Percentiles rank a stretch among this genome's conserved stretches.
Evolutionary conservation across 345 rosid genomes (phyloP).

Genomic region (Arabis alpina): DNA sequence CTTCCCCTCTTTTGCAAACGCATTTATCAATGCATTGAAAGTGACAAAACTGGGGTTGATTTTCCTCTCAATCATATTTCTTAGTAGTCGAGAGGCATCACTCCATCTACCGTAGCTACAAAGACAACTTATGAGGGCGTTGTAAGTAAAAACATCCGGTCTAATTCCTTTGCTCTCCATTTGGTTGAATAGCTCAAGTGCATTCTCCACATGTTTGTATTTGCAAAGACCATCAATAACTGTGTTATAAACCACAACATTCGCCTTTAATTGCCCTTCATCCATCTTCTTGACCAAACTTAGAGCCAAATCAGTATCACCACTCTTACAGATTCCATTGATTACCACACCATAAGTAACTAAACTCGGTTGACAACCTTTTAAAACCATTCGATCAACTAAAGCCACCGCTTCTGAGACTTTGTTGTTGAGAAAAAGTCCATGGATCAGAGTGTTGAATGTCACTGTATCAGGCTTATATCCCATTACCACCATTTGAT

Average conservation of each 20-base stretch:
- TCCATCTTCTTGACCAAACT: conserved; percentile 3
- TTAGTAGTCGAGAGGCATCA: background rate
- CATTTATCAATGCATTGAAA: background rate
- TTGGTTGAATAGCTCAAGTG: background rate
- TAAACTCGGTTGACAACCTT: background rate
- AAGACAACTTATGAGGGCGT: background rate
- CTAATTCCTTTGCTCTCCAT: conserved; percentile 4
- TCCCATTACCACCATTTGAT: too few species aligned
- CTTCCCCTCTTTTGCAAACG: background rate
- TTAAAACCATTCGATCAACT: background rate
- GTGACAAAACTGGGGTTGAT: background rate
- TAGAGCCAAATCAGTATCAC: conserved; percentile 6
- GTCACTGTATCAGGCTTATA: too few species aligned
- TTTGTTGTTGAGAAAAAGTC: background rate
- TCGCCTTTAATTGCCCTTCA: background rate
- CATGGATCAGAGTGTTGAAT: too few species aligned
- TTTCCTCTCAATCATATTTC: background rate
- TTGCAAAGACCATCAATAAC: conserved; percentile 21
- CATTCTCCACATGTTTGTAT: background rate
- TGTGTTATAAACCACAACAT: background rate
- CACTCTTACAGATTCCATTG: conserved; percentile 12
- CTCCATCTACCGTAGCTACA: background rate
- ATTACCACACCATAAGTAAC: background rate
- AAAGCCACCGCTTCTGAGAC: background rate
- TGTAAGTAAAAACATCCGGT: background rate